phyloP scores from a whole-genome alignment of 768 basidiomycete species.

The Lactarius quietus region DNA sequence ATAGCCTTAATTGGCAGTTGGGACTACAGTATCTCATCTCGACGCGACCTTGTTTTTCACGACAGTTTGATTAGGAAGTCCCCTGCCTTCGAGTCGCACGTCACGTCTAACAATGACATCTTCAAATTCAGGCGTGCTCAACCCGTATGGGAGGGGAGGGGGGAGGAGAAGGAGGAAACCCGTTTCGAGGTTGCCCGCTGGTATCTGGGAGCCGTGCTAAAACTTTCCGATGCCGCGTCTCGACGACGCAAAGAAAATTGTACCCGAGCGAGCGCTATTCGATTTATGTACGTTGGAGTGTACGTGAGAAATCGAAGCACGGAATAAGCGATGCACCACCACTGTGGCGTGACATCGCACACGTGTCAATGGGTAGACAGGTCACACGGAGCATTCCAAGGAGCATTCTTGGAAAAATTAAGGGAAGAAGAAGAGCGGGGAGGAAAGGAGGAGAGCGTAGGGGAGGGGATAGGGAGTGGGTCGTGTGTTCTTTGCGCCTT shows the following conservation, averaged over 20 bases:
- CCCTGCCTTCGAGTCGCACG: background rate
- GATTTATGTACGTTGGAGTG: conserved; percentile 10
- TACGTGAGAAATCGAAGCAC: conserved; percentile 20
- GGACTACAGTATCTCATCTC: background rate
- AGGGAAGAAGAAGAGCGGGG: background rate
- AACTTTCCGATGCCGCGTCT: background rate
- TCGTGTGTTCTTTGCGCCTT: background rate
- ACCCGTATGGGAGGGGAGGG: background rate
- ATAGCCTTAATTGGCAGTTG: background rate
- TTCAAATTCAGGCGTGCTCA: background rate
- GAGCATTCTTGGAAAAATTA: background rate
- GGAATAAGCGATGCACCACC: conserved; percentile 10
- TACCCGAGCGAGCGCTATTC: conserved; percentile 6
- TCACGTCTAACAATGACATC: background rate
- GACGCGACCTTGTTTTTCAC: conserved; percentile 1
- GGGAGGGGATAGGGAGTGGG: background rate
- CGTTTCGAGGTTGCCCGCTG: background rate
- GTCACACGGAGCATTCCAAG: background rate
- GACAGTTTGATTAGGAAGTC: background rate
- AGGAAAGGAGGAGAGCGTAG: background rate
- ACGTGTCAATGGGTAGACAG: conserved; percentile 9
- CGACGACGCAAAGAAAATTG: background rate
- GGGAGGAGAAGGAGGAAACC: background rate
- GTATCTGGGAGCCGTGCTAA: background rate
- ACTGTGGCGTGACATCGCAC: conserved; percentile 5